Percentiles rank a stretch among this genome's conserved stretches.
phyloP scores from a whole-genome alignment of 805 yeast species.

The Kluyveromyces starmeri region DNA sequence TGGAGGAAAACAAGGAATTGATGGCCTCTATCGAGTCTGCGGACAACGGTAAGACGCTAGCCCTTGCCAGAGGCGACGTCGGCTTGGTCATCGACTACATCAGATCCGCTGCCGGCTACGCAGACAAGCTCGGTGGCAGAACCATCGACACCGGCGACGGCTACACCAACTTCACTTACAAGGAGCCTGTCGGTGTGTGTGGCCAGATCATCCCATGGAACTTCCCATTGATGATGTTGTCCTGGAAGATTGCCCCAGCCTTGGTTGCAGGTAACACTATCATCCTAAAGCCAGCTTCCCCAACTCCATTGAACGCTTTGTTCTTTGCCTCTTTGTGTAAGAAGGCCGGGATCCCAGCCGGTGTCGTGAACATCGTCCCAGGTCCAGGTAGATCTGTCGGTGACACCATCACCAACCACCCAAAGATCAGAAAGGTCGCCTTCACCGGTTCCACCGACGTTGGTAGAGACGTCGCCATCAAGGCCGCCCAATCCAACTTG shows the following conservation, averaged over 20 bases:
- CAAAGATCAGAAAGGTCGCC: conserved; percentile 63
- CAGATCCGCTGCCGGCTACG: conserved; percentile 66
- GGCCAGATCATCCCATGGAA: conserved; percentile 85
- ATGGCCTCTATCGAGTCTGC: conserved; percentile 62
- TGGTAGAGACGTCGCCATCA: conserved; percentile 62
- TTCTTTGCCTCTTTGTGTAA: conserved; percentile 51
- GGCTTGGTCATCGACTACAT: conserved; percentile 54
- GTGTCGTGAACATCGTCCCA: conserved; percentile 65
- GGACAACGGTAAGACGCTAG: conserved; percentile 71
- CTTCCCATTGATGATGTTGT: conserved; percentile 70
- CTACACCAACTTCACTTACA: conserved; percentile 56
- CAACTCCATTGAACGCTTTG: conserved; percentile 67
- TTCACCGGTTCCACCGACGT: conserved; percentile 76
- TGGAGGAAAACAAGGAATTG: conserved; percentile 54
- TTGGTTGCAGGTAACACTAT: conserved; percentile 68
- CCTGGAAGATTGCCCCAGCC: conserved; percentile 78
- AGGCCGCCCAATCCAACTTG: conserved; percentile 61
- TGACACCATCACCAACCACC: conserved; percentile 59
- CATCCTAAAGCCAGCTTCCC: conserved; percentile 67
- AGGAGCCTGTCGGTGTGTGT: conserved; percentile 74
- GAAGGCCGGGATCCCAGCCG: conserved; percentile 66
- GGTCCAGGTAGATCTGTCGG: conserved; percentile 73
- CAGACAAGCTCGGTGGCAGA: conserved; percentile 61
- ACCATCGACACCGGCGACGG: conserved; percentile 53
- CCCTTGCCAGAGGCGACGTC: conserved; percentile 59